Percentiles rank a stretch among this genome's conserved stretches.
phyloP scores from a whole-genome alignment of 2,329 filamentous ascomycete genomes.

The Xenoacremonium recifei region DNA sequence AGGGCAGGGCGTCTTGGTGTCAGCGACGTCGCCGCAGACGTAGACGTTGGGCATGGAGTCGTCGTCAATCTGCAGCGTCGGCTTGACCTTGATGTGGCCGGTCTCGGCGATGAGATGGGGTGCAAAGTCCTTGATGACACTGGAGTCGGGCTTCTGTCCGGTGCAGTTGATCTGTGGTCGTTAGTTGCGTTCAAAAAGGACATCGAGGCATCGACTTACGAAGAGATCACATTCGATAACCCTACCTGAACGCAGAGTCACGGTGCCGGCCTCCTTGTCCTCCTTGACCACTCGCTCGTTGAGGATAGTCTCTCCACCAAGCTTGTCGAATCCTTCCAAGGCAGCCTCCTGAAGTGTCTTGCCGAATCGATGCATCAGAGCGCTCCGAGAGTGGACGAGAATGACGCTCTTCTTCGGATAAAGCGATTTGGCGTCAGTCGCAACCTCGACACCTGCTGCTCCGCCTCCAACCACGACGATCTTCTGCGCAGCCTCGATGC shows the following conservation, averaged over 20 bases:
- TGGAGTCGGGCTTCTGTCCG: conserved; percentile 57
- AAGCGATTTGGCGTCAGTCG: conserved; percentile 54
- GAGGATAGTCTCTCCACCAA: conserved; percentile 51
- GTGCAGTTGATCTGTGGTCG: conserved; percentile 52
- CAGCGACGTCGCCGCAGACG: conserved; percentile 63
- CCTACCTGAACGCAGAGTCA: conserved; percentile 45
- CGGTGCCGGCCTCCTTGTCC: conserved; percentile 33
- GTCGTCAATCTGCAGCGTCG: conserved; percentile 56
- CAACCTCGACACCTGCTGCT: conserved; percentile 61
- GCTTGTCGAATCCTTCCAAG: conserved; percentile 39
- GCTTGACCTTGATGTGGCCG: conserved; percentile 52
- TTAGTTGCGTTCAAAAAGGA: background rate
- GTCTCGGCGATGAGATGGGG: conserved; percentile 43
- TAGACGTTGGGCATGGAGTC: conserved; percentile 51
- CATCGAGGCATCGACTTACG: conserved; percentile 29
- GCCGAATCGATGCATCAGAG: conserved; percentile 53
- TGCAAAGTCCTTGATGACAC: conserved; percentile 42
- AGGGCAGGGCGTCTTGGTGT: conserved; percentile 43
- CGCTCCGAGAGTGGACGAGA: conserved; percentile 55
- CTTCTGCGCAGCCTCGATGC: conserved; percentile 40
- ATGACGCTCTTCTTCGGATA: conserved; percentile 57
- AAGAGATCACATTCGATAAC: conserved; percentile 49
- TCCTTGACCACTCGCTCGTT: conserved; percentile 44
- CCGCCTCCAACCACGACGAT: conserved; percentile 57
- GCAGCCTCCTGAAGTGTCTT: conserved; percentile 39